These are phyloP conservation scores for Phytomonas francai DNA, from an alignment of 208 protist genomes.

Conservation along the genomic window DNA sequence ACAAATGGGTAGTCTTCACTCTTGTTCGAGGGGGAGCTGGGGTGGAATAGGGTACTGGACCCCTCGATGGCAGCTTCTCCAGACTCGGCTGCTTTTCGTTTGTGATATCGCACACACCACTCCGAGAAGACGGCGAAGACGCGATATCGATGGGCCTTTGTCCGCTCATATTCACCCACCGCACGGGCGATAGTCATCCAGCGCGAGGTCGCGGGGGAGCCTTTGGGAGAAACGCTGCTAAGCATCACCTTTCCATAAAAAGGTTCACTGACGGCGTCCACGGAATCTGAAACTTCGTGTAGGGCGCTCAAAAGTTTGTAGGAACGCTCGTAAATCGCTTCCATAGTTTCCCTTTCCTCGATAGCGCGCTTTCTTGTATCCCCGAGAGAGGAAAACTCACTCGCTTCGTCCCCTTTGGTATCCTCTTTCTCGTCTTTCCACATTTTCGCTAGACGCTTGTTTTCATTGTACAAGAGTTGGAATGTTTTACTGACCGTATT, in stretches of 20 bases:
- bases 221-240: constrained; percentile 28
- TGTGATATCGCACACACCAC: constrained; percentile 50
- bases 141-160: constrained; percentile 59
- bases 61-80: background rate
- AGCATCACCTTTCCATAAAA: constrained; percentile 65
- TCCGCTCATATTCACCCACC: constrained; percentile 57
- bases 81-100: constrained; percentile 3
- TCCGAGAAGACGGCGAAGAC: constrained; percentile 75
- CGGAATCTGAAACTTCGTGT: constrained; percentile 27
- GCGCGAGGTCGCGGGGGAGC: constrained; percentile 54
- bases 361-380: constrained; percentile 30
- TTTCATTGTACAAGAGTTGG: constrained; percentile 42
- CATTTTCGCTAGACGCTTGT: constrained; percentile 5
- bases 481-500: constrained; percentile 39
- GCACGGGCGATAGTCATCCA: constrained; percentile 63
- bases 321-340: constrained; percentile 52
- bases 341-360: constrained; percentile 34
- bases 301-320: constrained; percentile 48
- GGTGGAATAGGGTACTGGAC: background rate
- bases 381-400: constrained; percentile 34
- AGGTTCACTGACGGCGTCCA: constrained; percentile 50
- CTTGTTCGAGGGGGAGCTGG: too few relatives aligned
- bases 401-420: background rate
- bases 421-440: background rate
- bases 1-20: background rate